Evolutionary conservation across 257 asterid genomes (phyloP), one percentile per base, ranked within the genome.

Genomic region (Nicotiana obtusifolia): DNA sequence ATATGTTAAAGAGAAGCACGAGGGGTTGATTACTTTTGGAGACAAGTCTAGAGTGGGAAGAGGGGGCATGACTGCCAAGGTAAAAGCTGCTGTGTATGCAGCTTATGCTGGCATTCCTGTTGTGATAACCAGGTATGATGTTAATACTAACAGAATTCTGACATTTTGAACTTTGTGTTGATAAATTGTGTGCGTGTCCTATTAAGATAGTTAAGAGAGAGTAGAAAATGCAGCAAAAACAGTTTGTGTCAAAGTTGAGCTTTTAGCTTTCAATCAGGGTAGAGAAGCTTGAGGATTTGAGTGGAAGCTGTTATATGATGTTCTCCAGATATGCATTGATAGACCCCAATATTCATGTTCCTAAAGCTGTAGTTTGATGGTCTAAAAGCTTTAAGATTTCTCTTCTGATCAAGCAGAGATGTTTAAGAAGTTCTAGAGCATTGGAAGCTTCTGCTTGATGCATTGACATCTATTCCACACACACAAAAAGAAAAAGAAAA

Each of bases 1-100:
- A 16, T 93, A 93, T 59, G 49, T 89, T 33, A 93, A 92, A 69
- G 90, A 91, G 80, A 90, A 76, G 81, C 92, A 93, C 37, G 91
- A 90, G 82, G 89, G 90, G 16, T 80, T 81, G 67, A 89, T 93
- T 73, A 90, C 92, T 30, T 93, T 93, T 71, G 98, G 98, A 64
- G 97, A 93, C 86, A 93, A 93, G 87, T 93, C 98, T 54, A 89
- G 98, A 84, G 97, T 93, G 41, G 98, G 98, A 81, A 86, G 98
- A 84, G 98, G 98, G 35, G 98, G 98, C 10, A 93, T 93, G 98
- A 88, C 93, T n/a, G 97, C 98, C 41, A 92, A 93, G 87, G 98
- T 93, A 64, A 93, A 93, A 85, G 98, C 98, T 69, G 98, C 98
- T 57, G 83, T 88, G 60, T 87, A 83, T 44, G 94, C 97, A 33